Conservation (phyloP, 2,329 filamentous ascomycete genomes). For the Talaromyces sp. region DNA sequence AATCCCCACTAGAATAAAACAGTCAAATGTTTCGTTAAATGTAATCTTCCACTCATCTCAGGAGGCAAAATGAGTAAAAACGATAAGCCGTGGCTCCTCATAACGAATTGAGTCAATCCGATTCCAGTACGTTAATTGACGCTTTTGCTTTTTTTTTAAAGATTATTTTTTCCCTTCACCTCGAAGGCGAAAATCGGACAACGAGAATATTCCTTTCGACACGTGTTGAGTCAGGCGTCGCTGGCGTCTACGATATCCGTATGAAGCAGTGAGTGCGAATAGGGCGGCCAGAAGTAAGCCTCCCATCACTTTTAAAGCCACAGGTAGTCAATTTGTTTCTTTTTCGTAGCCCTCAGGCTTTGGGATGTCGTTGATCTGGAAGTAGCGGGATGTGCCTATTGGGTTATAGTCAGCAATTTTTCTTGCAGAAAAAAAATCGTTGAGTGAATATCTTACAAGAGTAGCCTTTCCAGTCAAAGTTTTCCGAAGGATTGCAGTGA, state of each 20-base stretch:
- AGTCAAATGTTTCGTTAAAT: background rate
- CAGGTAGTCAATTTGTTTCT: conserved; percentile 47
- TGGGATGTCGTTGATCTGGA: conserved; percentile 70
- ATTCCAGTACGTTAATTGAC: background rate
- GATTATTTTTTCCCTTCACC: background rate
- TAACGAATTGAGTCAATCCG: background rate
- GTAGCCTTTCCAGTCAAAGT: conserved; percentile 99
- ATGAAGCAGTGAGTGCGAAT: conserved; percentile 17
- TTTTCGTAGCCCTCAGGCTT: conserved; percentile 84
- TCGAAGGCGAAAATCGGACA: conserved; percentile 6
- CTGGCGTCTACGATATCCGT: conserved; percentile 15
- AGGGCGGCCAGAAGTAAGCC: conserved; percentile 15
- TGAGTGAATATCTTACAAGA: conserved; percentile 63
- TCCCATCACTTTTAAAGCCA: conserved; percentile 16
- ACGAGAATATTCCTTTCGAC: conserved; percentile 6
- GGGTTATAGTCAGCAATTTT: background rate
- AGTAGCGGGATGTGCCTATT: conserved; percentile 79
- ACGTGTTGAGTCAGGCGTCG: conserved; percentile 2
- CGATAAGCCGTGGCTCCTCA: background rate
- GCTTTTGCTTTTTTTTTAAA: background rate
- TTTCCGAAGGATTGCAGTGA: conserved; percentile 90
- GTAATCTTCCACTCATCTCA: background rate
- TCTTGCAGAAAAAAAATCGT: background rate
- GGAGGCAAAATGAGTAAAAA: background rate
- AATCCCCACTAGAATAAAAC: background rate